Evolutionary conservation across 345 rosid genomes (phyloP), one percentile per base, ranked within the genome.

Genomic region (Pistacia vera): DNA sequence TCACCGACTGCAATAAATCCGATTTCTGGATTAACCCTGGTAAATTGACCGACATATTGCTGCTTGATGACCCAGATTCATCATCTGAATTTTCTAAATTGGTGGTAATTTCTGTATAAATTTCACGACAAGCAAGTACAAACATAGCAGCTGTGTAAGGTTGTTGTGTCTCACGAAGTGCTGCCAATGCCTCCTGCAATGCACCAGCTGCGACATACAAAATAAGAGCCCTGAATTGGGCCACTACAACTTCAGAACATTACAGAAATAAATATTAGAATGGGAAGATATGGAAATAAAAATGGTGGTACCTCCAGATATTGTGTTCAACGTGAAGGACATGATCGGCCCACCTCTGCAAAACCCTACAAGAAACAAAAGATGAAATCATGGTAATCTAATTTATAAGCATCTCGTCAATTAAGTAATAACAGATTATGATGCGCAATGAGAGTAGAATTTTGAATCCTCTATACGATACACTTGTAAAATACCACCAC

Each of bases 121-220:
- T 87, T 85, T 96, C 98, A 49, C 82, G 83, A 78, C 97, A 96
- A 60, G 97, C 99, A 20, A 92, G 88, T 73, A 91, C 78, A 81
- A 96, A 93, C 99, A 96, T 96, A 75, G 99, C 97, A 75, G 95
- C 97, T 46, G 98, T 90, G 80, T 92, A 93, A 0, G 98, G 97
- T 60, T 89, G 97, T 56, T 91, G 97, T 41, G 90, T 92, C 75
- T 85, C 92, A n/a, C 95, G 92, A 48, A 96, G 90, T 28, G 97
- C 93, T 33, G 91, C 86, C 70, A 96, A 85, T 63, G 97, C 98
- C 83, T 93, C 97, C 77, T 84, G 99, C 83, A 93, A 66, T 54
- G 92, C 90, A 73, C 99, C 98, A 41, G 97, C 97, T 22, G 98
- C 95, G 77, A 96, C 98, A 66, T 87, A 93, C 77, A 96, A 80